Conservation (phyloP, 164 flowering plant species). For the Piper longum region DNA sequence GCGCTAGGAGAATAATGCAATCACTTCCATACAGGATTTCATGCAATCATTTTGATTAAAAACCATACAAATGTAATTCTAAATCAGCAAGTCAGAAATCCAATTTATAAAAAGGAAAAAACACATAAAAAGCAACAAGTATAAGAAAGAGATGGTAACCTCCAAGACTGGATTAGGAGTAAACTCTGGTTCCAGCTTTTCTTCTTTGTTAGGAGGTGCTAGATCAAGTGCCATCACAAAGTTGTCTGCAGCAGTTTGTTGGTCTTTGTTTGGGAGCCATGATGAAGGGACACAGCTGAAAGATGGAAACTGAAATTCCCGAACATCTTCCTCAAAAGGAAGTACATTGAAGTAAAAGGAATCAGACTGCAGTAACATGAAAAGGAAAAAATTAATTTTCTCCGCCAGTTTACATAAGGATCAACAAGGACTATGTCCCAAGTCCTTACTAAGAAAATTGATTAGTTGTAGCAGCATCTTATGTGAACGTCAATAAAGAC, state of each 20-base stretch:
- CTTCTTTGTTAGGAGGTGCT: constrained; percentile 58
- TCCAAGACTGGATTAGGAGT: constrained; percentile 90
- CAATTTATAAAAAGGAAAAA: neutral
- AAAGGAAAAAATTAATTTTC: neutral
- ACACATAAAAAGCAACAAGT: neutral
- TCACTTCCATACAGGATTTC: too few species aligned
- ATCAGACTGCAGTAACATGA: constrained; percentile 48
- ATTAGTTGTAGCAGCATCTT: neutral
- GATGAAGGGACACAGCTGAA: constrained; percentile 55
- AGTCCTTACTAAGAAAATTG: neutral
- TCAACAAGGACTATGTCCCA: neutral
- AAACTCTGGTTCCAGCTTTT: constrained; percentile 58
- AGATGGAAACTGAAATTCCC: constrained; percentile 93
- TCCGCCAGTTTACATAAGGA: neutral
- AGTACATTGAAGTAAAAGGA: constrained; percentile 90
- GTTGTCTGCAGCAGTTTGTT: constrained; percentile 79
- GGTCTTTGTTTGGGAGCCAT: constrained; percentile 59
- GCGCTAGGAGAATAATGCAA: too few species aligned
- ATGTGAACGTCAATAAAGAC: too few species aligned
- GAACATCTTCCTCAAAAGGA: constrained; percentile 92
- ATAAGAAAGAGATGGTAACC: constrained; percentile 22
- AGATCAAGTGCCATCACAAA: constrained; percentile 81
- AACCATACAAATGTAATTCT: neutral
- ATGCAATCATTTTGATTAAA: too few species aligned
- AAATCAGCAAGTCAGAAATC: neutral